Conservation (phyloP, 1,139 yeast genomes). For the Spathaspora sp. region DNA sequence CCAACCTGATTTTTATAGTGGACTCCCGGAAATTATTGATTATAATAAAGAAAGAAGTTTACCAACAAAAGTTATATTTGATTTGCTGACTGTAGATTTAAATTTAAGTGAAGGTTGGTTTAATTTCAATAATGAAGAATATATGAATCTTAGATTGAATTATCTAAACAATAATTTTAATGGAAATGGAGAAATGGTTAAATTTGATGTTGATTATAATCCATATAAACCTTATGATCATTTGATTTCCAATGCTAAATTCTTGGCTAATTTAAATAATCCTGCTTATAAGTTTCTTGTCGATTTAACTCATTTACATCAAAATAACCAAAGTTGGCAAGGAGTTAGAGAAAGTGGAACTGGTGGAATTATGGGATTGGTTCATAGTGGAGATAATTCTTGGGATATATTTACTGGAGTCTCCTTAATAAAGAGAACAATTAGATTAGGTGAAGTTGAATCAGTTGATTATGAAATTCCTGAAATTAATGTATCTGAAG, state of each 20-base stretch:
- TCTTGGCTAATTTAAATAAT: slow-evolving; percentile 38
- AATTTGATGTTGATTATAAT: slow-evolving; percentile 42
- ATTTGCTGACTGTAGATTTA: slow-evolving; percentile 33
- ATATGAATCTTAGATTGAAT: slow-evolving; percentile 38
- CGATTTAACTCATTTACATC: slow-evolving; percentile 35
- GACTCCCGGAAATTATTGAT: slow-evolving; percentile 23
- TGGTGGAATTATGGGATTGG: slow-evolving; percentile 48
- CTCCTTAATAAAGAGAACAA: slow-evolving; percentile 39
- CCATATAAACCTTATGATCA: slow-evolving; percentile 49
- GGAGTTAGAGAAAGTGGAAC: slow-evolving; percentile 30
- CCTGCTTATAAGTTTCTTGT: slow-evolving; percentile 41
- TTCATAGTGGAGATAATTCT: slow-evolving; percentile 20
- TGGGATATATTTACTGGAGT: slow-evolving; percentile 38
- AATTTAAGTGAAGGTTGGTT: slow-evolving; percentile 38
- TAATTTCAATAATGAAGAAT: slow-evolving; percentile 40
- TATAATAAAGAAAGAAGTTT: slow-evolving; percentile 39
- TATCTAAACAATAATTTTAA: slow-evolving; percentile 46
- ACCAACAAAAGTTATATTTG: slow-evolving; percentile 39
- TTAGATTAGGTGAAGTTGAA: slow-evolving; percentile 25
- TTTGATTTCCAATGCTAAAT: slow-evolving; percentile 33
- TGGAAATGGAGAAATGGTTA: slow-evolving; percentile 43
- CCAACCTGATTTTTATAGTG: slow-evolving; percentile 33
- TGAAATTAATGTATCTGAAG: slow-evolving; percentile 29
- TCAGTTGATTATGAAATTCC: slow-evolving; percentile 42
- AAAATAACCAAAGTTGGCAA: slow-evolving; percentile 44